Base-by-base conservation (phyloP, 305 asterid species). In the Solanum aculeatissimum region DNA sequence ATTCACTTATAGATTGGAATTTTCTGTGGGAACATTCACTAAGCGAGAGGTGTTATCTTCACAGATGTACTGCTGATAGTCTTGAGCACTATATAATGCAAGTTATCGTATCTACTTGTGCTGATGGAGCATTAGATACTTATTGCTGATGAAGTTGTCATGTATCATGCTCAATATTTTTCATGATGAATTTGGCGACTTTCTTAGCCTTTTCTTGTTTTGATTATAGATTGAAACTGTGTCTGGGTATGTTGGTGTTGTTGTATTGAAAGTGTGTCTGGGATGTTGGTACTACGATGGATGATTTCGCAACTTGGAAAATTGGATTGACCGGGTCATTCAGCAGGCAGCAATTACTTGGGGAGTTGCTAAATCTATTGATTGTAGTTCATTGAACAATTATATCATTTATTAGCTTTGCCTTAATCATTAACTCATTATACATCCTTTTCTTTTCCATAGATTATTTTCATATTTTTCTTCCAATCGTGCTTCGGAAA, bases 261-360 rank as follows among this genome's bases (percentile, higher is more conserved):
- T 58, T 21, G 68, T 21, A 60, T 60, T 60, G 32, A 63, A 27
- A 63, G 1, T 14, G 38, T 29, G 4, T 97, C 99, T 87, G 98
- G 98, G 84, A 97, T 95, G 6, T 89, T 97, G 94, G 99, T 97
- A 85, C 91, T 92, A 88, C 91, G 98, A 82, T 95, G 99, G 98
- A 93, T 94, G 86, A 96, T 95, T 89, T 89, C 99, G 12, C 99
- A 92, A 88, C 98, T 97, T 86, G 94, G 93, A 71, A 92, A 92
- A 91, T 87, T 97, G 99, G 98, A 96, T 95, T 87, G 98, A 94
- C 89, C 93, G 94, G 82, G 98, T 93, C 85, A 88, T 94, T 89
- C 96, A 93, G 82, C 98, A 95, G 87, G 98, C 94, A 94, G 98
- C 95, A 90, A 85, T 85, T 10, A 82, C 83, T 86, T 55, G 66